Percentiles rank a stretch among this genome's conserved stretches.
Evolutionary conservation across 2,329 filamentous ascomycete genomes (phyloP).

Genomic region (Ophiocordyceps camponoti-floridani): DNA sequence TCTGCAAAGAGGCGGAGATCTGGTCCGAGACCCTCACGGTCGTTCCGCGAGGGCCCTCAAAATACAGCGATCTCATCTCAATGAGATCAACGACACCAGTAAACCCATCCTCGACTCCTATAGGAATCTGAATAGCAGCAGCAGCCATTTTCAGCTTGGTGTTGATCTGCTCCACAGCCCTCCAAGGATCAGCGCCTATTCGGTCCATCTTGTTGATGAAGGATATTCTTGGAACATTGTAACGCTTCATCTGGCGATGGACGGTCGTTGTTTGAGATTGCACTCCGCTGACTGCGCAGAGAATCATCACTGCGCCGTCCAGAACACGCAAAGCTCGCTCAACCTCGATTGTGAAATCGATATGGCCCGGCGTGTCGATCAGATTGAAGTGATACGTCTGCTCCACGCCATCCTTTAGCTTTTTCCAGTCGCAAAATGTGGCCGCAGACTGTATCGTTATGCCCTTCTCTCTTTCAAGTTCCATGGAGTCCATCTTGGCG

Average conservation of each 20-base stretch:
- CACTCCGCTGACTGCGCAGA: slow-evolving; percentile 92
- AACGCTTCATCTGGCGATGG: slow-evolving; percentile 95
- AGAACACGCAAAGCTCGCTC: slow-evolving; percentile 87
- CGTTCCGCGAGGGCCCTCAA: slow-evolving; percentile 68
- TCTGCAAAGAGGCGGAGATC: slow-evolving; percentile 62
- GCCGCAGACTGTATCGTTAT: slow-evolving; percentile 98
- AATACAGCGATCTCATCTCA: slow-evolving; percentile 84
- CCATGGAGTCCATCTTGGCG: slow-evolving; percentile 99
- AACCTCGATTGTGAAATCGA: slow-evolving; percentile 98
- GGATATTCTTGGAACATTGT: slow-evolving; percentile 86
- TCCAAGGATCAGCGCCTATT: slow-evolving; percentile 96
- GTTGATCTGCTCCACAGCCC: slow-evolving; percentile 94
- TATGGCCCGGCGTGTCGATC: slow-evolving; percentile 96
- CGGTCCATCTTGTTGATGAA: slow-evolving; percentile 99
- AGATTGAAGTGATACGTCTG: slow-evolving; percentile 94
- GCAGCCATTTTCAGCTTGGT: slow-evolving; percentile 84
- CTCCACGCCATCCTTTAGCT: slow-evolving; percentile 66
- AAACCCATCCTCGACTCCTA: slow-evolving; percentile 82
- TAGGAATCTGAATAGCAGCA: slow-evolving; percentile 86
- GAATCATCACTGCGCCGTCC: slow-evolving; percentile 94
- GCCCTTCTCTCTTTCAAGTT: slow-evolving; percentile 92
- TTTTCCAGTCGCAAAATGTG: slow-evolving; percentile 94
- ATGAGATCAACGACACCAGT: slow-evolving; percentile 86
- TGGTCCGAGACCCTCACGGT: slow-evolving; percentile 59
- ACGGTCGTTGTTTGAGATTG: slow-evolving; percentile 98